These are phyloP conservation scores for Symmetrospora coprosmae DNA, from an alignment of 768 basidiomycete species.

Conservation along the genomic window DNA sequence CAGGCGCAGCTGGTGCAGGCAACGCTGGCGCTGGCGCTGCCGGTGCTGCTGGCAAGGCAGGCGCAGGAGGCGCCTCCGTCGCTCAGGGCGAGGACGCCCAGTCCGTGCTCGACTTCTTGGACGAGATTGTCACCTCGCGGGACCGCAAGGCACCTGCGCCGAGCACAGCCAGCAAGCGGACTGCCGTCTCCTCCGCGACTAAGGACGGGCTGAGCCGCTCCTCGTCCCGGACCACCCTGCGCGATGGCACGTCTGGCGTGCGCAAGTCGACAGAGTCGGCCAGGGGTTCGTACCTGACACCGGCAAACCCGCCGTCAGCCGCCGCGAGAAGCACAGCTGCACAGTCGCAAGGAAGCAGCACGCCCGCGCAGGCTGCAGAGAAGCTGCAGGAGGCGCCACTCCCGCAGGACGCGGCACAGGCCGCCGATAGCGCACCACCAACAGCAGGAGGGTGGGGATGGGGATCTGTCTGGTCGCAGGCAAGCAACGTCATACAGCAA, in stretches of 20 bases:
- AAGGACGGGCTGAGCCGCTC: conserved; percentile 16
- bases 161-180: neutral
- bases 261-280: neutral
- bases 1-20: conserved; percentile 9
- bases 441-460: conserved; percentile 31
- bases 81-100: conserved; percentile 31
- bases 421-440: neutral
- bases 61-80: neutral
- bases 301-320: neutral
- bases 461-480: conserved; percentile 28
- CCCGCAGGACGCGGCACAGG: neutral
- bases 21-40: conserved; percentile 11
- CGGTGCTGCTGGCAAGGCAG: neutral
- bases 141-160: neutral
- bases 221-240: neutral
- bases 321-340: neutral
- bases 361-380: conserved; percentile 24
- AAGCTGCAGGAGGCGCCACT: conserved; percentile 10
- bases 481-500: conserved; percentile 26
- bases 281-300: conserved; percentile 2
- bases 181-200: neutral
- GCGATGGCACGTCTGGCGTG: neutral
- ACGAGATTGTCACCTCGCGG: conserved; percentile 27
- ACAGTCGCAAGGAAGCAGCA: conserved; percentile 18
- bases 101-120: conserved; percentile 33